phyloP scores from a whole-genome alignment of 352 stramenopile genomes.

The Phytophthora sojae region DNA sequence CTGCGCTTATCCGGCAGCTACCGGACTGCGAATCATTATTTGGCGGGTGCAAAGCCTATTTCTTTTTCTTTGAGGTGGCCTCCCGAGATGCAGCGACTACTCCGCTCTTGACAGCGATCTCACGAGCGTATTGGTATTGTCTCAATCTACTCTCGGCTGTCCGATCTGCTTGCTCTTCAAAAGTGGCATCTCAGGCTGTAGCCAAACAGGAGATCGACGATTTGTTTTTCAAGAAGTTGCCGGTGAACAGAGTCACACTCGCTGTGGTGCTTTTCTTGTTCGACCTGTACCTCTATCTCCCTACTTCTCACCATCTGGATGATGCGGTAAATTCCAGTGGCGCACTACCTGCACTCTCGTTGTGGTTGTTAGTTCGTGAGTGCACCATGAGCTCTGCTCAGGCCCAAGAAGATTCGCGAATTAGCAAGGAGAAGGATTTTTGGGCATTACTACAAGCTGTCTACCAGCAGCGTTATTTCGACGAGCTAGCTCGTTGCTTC shows the following conservation, averaged over 20 bases:
- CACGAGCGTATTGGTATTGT: constrained; percentile 66
- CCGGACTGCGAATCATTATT: constrained; percentile 72
- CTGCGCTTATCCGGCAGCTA: constrained; percentile 52
- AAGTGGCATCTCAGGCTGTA: constrained; percentile 1
- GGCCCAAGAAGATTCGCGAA: constrained; percentile 23
- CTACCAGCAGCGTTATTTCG: constrained; percentile 42
- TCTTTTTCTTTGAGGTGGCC: constrained; percentile 77
- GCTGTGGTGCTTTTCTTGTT: constrained; percentile 75
- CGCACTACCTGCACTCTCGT: constrained; percentile 49
- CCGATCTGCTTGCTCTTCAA: constrained; percentile 20
- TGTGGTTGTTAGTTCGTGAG: constrained; percentile 67
- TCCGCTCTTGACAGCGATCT: constrained; percentile 64
- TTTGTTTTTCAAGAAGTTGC: constrained; percentile 20
- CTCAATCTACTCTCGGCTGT: constrained; percentile 53
- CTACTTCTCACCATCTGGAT: constrained; percentile 58
- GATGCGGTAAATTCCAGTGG: neutral
- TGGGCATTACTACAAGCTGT: constrained; percentile 67
- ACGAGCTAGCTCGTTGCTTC: constrained; percentile 50
- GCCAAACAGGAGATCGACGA: constrained; percentile 20
- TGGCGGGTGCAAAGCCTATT: constrained; percentile 56
- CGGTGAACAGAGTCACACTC: constrained; percentile 54
- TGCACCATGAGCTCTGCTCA: constrained; percentile 37
- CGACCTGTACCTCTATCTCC: constrained; percentile 76
- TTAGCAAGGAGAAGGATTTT: constrained; percentile 47
- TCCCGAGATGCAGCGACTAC: constrained; percentile 54